These are phyloP conservation scores for Arthrobotrys musiformis DNA, from an alignment of 2,329 filamentous ascomycete species.

Conservation along the genomic window DNA sequence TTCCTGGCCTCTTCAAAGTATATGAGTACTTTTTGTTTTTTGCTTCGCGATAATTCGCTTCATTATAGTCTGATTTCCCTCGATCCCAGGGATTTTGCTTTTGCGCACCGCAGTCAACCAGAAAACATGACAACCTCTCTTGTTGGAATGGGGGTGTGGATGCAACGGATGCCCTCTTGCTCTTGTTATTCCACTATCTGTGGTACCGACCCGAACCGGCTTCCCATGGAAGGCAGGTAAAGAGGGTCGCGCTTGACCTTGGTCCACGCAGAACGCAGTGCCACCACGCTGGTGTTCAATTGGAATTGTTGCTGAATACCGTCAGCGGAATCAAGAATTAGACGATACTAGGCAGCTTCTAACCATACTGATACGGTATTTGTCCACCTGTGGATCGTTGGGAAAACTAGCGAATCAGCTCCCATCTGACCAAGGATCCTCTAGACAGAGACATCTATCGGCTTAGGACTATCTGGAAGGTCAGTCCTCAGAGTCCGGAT, in stretches of 20 bases:
- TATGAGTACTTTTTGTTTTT: constrained; percentile 55
- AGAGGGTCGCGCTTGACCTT: constrained; percentile 52
- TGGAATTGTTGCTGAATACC: constrained; percentile 21
- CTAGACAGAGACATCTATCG: constrained; percentile 32
- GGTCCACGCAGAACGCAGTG: constrained; percentile 51
- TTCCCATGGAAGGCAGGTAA: constrained; percentile 56
- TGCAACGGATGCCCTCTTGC: constrained; percentile 16
- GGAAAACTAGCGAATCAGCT: constrained; percentile 43
- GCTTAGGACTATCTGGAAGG: constrained; percentile 54
- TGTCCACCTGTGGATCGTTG: constrained; percentile 42
- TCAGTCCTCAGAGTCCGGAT: constrained; percentile 50
- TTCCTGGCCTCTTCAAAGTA: constrained; percentile 46
- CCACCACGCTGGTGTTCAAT: constrained; percentile 39
- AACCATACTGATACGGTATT: constrained; percentile 22
- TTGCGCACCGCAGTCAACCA: constrained; percentile 13
- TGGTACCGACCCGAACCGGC: constrained; percentile 53
- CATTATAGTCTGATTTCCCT: constrained; percentile 37
- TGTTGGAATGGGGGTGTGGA: constrained; percentile 5
- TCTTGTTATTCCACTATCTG: constrained; percentile 46
- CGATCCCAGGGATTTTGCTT: constrained; percentile 51
- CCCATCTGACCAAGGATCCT: constrained; percentile 44
- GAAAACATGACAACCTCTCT: constrained; percentile 18
- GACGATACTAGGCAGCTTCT: constrained; percentile 46
- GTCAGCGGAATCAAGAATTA: constrained; percentile 43
- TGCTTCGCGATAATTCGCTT: constrained; percentile 40